A percentile compares a stretch with the other conserved stretches of the same genome.
Evolutionary conservation across 169 alveolate species (phyloP).

Genomic region (Plasmodium falciparum): DNA sequence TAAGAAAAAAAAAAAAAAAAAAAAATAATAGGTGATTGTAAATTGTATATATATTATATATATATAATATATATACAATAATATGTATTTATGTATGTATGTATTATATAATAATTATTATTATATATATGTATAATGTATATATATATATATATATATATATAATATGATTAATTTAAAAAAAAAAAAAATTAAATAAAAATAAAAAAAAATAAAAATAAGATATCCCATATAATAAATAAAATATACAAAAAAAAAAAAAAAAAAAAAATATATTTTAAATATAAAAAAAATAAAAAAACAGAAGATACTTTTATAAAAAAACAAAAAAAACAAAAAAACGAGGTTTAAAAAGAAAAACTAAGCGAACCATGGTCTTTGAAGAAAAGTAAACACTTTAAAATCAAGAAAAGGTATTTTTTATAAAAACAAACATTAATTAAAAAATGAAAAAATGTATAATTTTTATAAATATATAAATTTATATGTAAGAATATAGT

Average conservation of each 20-base stretch:
- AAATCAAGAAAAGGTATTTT: constrained; percentile 48
- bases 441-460: constrained; percentile 1
- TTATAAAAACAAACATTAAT: neutral
- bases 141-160: neutral
- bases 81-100: too few relatives aligned
- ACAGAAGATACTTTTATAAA: neutral
- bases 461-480: constrained; percentile 2
- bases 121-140: too few relatives aligned
- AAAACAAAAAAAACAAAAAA: constrained; percentile 3
- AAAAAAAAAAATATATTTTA: neutral
- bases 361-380: constrained; percentile 73
- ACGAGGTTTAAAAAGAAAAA: constrained; percentile 7
- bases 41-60: too few relatives aligned
- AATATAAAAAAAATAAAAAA: constrained; percentile 1
- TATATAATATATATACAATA: too few relatives aligned
- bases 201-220: neutral
- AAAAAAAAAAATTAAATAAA: constrained; percentile 17
- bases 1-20: too few relatives aligned
- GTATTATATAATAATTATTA: too few relatives aligned
- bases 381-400: constrained; percentile 57
- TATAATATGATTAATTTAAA: constrained; percentile 1
- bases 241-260: constrained; percentile 6
- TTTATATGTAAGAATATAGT: neutral
- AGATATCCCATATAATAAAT: neutral
- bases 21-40: too few relatives aligned